Percentiles rank a stretch among this genome's conserved stretches.
Conservation (phyloP, 78 protist genomes). For the Fonticula alba region DNA sequence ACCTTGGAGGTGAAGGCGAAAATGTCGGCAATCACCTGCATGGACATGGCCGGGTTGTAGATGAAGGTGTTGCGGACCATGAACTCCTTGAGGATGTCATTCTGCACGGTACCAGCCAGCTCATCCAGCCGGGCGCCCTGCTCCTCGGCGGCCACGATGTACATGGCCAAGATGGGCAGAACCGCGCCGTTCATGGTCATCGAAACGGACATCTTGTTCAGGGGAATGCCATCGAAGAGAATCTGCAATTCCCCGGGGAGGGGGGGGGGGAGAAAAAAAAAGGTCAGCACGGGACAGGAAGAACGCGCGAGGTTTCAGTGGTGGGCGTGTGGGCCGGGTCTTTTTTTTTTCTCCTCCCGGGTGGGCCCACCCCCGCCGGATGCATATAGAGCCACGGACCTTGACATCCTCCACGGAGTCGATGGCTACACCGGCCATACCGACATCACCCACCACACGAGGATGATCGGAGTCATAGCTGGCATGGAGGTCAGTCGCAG, state of each 20-base stretch:
- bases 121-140: constrained; percentile 60
- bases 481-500: not conserved
- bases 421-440: constrained; percentile 97
- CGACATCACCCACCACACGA: constrained; percentile 85
- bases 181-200: constrained; percentile 99
- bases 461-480: constrained; percentile 80
- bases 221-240: constrained; percentile 54
- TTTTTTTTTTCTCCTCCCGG: too few relatives aligned
- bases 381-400: not conserved
- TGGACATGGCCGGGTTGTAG: constrained; percentile 87
- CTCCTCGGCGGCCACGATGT: constrained; percentile 71
- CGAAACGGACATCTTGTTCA: constrained; percentile 62
- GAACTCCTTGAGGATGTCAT: constrained; percentile 87
- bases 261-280: constrained; percentile 10
- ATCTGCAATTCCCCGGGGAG: too few relatives aligned
- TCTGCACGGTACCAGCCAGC: constrained; percentile 90
- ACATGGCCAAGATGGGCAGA: constrained; percentile 85
- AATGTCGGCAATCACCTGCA: constrained; percentile 80
- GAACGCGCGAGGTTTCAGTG: too few relatives aligned
- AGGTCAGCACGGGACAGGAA: too few relatives aligned
- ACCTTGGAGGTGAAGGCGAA: constrained; percentile 63
- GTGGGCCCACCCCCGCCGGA: not conserved
- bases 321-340: too few relatives aligned
- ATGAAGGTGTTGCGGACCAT: constrained; percentile 92
- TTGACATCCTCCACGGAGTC: constrained; percentile 89